These are phyloP conservation scores for Aspergillus vadensis DNA, from an alignment of 2,329 filamentous ascomycete species.

Conservation along the genomic window DNA sequence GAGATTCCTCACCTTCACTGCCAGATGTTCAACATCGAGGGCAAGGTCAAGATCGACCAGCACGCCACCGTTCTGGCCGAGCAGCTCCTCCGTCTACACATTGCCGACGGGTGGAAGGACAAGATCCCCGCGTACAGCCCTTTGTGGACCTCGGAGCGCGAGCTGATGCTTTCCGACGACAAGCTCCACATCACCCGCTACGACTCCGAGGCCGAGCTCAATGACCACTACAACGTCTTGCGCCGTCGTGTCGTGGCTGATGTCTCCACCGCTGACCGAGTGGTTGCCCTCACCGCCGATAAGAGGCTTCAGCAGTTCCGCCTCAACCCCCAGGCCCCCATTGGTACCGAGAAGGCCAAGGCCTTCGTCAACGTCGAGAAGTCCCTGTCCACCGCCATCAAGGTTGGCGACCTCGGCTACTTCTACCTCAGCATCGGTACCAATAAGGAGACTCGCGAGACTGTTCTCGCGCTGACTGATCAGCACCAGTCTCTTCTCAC, in stretches of 20 bases:
- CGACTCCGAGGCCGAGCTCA: not conserved
- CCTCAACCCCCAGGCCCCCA: not conserved
- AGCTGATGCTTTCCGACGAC: not conserved
- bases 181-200: not conserved
- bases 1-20: slow-evolving; percentile 10
- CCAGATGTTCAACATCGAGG: slow-evolving; percentile 6
- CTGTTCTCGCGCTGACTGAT: not conserved
- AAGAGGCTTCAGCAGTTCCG: not conserved
- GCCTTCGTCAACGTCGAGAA: not conserved
- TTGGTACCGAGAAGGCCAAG: not conserved
- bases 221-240: not conserved
- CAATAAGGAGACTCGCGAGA: not conserved
- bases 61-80: not conserved
- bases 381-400: not conserved
- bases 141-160: not conserved
- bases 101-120: not conserved
- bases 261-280: not conserved
- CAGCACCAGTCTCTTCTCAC: not conserved
- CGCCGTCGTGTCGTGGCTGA: not conserved
- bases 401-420: not conserved
- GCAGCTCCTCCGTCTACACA: not conserved
- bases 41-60: not conserved
- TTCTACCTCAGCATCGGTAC: not conserved
- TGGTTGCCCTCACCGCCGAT: not conserved
- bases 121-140: not conserved